Conservation (phyloP, 2,329 filamentous ascomycete genomes). For the Colletotrichum theobromicola region DNA sequence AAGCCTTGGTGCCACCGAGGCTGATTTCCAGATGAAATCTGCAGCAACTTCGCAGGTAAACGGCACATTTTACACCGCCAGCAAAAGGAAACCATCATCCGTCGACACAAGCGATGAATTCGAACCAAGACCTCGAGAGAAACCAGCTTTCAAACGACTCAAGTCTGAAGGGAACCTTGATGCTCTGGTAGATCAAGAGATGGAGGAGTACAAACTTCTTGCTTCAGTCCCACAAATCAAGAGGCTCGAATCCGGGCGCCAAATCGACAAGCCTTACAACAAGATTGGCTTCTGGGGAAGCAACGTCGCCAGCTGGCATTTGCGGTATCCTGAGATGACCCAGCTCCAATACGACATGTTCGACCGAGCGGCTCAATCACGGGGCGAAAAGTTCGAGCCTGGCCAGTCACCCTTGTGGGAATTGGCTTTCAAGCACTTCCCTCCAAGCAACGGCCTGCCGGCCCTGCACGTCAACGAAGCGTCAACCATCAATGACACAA, state of each 20-base stretch:
- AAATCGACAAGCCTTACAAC: conserved; percentile 61
- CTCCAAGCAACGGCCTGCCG: conserved; percentile 39
- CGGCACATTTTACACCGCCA: conserved; percentile 48
- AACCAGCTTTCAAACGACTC: conserved; percentile 60
- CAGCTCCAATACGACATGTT: conserved; percentile 63
- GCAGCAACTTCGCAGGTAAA: conserved; percentile 22
- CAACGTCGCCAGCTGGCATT: conserved; percentile 62
- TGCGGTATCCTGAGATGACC: conserved; percentile 69
- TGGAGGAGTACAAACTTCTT: conserved; percentile 52
- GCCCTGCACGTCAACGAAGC: conserved; percentile 11
- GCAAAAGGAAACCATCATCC: conserved; percentile 59
- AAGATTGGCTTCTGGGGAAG: conserved; percentile 64
- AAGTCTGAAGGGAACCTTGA: conserved; percentile 54
- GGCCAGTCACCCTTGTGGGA: conserved; percentile 58
- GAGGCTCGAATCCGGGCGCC: conserved; percentile 56
- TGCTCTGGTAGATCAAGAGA: conserved; percentile 34
- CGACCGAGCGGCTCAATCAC: conserved; percentile 51
- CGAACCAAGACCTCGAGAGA: conserved; percentile 35
- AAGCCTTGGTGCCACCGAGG: conserved; percentile 57
- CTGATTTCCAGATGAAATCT: conserved; percentile 28
- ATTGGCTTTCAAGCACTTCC: conserved; percentile 64
- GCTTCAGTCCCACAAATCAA: conserved; percentile 54
- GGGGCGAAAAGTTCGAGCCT: conserved; percentile 59
- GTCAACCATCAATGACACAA: conserved; percentile 6
- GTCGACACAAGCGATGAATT: conserved; percentile 58